Base-by-base conservation (phyloP, 495 filamentous ascomycete species). In the Halenospora varia region DNA sequence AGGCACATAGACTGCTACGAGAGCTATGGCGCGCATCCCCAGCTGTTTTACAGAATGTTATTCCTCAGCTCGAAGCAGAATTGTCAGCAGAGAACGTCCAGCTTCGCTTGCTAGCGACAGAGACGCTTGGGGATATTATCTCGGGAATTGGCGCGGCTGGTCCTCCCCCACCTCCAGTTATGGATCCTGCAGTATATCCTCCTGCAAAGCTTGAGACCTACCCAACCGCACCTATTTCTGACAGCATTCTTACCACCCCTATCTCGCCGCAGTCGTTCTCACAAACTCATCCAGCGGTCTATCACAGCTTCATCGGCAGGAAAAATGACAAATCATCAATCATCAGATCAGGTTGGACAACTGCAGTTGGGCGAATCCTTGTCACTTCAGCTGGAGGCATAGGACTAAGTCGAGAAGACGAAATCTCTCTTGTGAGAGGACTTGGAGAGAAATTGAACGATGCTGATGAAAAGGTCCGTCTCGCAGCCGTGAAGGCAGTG, bases 11-110 rank as follows among this genome's bases (percentile, higher is more conserved):
- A 24, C 77, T 99, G 49, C 82, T 97, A 22, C 83, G 92, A 45
- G 94, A 99, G 68, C 80, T 99, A 8, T 99, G 94, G 94, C 86
- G 90, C 62, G 92, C 92, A 41, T 90, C 88, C 26, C 92, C 94
- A 13, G 78, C 86, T 25, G 92, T 96, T 18, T 77, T 99, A 10
- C 88, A 90, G 56, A 96, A 96, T 62, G 92, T 97, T 18, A 86
- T 99, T 24, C 93, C 92, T 3, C 92, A 96, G 64, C 76, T 99
- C 50, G 95, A 99, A 65, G 89, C 90, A 41, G 93, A 99, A 69
- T 71, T 99, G 19, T 87, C 87, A 3, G 89, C 90, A 6, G 95
- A 97, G 69, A 94, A 95, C 47, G 77, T 90, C 2, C 84, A 92
- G 56, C 71, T 99, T 18, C 88, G 94, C 26, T 77, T 90, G 41